Evolutionary conservation across 345 rosid species (phyloP), one percentile per base, ranked within the genome.

Genomic region (Linum trigynum): DNA sequence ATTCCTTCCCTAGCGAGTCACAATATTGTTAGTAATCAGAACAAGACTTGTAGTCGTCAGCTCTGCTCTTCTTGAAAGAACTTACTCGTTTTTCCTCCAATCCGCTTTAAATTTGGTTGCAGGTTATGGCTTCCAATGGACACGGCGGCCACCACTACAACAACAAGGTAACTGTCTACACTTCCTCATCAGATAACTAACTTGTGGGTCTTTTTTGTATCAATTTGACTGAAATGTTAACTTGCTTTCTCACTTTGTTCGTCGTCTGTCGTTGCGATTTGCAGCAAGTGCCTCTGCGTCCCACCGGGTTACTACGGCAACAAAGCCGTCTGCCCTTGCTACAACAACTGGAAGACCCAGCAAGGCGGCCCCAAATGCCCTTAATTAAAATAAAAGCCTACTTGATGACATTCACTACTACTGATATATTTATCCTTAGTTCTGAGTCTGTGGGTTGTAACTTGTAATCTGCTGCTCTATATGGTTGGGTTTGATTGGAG

Each of bases 71-170:
- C 23, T 16, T 53, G 32, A 23, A 23, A 23, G 0, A 0, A 23
- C 32, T 23, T 23, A 23, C 32, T 23, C 32, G 0, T 23, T 23
- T 23, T 23, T 23, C 32, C 32, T 23, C 32, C 32, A 1, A 23
- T 23, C 32, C 32, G 32, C 32, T 23, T 23, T n/a, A n/a, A n/a
- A n/a, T n/a, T n/a, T 17, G 38, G 32, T 53, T 70, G 39, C 50
- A 83, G 86, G 84, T 76, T 12, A 57, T 72, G 82, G 84, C 84
- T 51, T 51, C 80, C 35, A 58, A 74, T 63, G 84, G 82, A 4
- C 74, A 39, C 3, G 84, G 84, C 35, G 86, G 86, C 59, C 82
- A 78, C 61, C 81, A 76, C 62, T 63, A 69, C 55, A 69, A 79
- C 60, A 63, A 65, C 64, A 39, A 56, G 57, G 77, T 74, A 35